Base-by-base conservation (phyloP, 2,329 filamentous ascomycete genomes). In the Lasiodiplodia gonubiensis region DNA sequence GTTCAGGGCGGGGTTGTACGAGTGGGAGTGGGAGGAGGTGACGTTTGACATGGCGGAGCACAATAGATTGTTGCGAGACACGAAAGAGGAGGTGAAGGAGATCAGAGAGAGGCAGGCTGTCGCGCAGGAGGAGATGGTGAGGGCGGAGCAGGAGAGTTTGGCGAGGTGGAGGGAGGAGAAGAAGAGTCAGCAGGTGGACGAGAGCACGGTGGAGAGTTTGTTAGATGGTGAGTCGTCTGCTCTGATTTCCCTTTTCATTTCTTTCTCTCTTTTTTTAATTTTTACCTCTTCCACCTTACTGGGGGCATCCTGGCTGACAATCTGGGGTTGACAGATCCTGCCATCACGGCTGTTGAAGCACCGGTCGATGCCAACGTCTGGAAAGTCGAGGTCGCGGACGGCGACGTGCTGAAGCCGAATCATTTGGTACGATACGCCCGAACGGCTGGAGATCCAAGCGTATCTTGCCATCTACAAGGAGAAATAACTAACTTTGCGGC, bases 21-120 rank as follows among this genome's bases (percentile, higher is more conserved):
- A 82, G 57, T 88, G 84, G 72, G 75, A 85, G 66, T 84, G 79
- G 72, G 81, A 86, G 64, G 75, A 83, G 1, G 76, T 80, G 0
- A 77, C 80, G 25, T 87, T 88, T 68, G 86, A 88, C 68, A 86
- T 88, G 84, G 81, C 75, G 6, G 81, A 81, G 68, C 85, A 88
- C 72, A 87, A 88, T 67, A 70, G 74, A 63, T 70, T 87, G 57
- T 77, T 87, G 11, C 69, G 71, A 2, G 76, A 79, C 2, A 86
- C 83, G 0, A 75, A 71, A 27, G 80, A 81, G 0, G 85, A 87
- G 71, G 85, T 86, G 1, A 74, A 71, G 30, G 71, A 73, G 11
- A 83, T 87, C 18, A 77, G 82, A 23, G 72, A 73, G 37, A 78
- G 76, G 67, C 85, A 87, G 73, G 77, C 76, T 1, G 72, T 78